These are phyloP conservation scores for Penicillium sp. DNA, from an alignment of 2,329 filamentous ascomycete genomes.

Conservation along the genomic window DNA sequence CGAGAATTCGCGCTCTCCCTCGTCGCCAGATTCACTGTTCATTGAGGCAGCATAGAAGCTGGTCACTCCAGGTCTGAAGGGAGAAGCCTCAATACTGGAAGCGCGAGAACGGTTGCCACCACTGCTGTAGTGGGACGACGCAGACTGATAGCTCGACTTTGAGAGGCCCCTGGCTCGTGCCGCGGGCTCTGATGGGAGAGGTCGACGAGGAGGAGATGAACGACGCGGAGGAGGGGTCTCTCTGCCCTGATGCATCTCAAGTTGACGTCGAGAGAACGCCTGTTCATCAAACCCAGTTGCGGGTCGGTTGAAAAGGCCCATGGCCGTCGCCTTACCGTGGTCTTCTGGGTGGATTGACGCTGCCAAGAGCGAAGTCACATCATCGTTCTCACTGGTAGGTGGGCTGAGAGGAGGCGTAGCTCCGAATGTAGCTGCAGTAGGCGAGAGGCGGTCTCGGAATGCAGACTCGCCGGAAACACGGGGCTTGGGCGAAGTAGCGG, in stretches of 20 bases:
- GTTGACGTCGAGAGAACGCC: slow-evolving; percentile 78
- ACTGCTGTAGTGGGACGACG: slow-evolving; percentile 40
- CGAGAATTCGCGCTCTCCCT: slow-evolving; percentile 28
- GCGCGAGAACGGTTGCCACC: slow-evolving; percentile 26
- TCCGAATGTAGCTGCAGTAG: slow-evolving; percentile 31
- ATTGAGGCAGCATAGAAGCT: slow-evolving; percentile 41
- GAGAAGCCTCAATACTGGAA: slow-evolving; percentile 34
- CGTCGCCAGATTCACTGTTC: slow-evolving; percentile 43
- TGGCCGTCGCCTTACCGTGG: slow-evolving; percentile 76
- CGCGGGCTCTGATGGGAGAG: slow-evolving; percentile 22
- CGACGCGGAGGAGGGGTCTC: slow-evolving; percentile 58
- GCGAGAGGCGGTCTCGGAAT: slow-evolving; percentile 32
- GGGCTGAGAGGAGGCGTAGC: slow-evolving; percentile 65
- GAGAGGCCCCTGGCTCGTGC: slow-evolving; percentile 37
- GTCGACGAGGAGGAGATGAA: slow-evolving; percentile 29
- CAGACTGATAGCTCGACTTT: slow-evolving; percentile 41
- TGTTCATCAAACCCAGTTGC: slow-evolving; percentile 77
- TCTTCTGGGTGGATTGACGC: slow-evolving; percentile 73
- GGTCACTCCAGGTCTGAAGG: slow-evolving; percentile 23
- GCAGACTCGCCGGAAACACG: slow-evolving; percentile 39
- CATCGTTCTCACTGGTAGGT: slow-evolving; percentile 71
- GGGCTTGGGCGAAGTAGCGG: slow-evolving; percentile 39
- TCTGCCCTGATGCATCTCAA: slow-evolving; percentile 76
- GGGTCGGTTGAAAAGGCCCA: slow-evolving; percentile 73
- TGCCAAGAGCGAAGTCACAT: slow-evolving; percentile 63